These are phyloP conservation scores for Conticribra guillardii DNA, from an alignment of 108 stramenopile species.

Conservation along the genomic window DNA sequence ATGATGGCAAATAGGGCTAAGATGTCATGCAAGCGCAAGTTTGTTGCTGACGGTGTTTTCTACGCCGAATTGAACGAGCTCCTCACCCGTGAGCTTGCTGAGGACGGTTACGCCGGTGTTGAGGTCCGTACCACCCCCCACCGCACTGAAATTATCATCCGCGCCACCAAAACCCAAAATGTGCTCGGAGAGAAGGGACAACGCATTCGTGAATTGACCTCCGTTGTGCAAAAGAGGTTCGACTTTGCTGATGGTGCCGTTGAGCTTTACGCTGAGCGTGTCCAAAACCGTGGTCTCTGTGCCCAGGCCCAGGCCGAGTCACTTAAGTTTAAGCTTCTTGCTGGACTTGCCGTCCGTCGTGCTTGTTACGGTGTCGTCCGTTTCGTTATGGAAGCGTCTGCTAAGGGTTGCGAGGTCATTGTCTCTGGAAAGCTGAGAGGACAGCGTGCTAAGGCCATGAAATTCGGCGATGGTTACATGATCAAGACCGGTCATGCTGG, in stretches of 20 bases:
- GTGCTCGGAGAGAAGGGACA: conserved; percentile 99
- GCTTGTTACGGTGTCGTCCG: conserved; percentile 99
- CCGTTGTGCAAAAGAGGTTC: conserved; percentile 99
- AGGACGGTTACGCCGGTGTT: conserved; percentile 99
- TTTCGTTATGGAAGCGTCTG: conserved; percentile 99
- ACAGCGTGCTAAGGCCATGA: conserved; percentile 99
- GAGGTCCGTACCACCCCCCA: conserved; percentile 98
- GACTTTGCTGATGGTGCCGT: conserved; percentile 98
- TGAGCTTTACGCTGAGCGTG: conserved; percentile 98
- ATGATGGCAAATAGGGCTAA: conserved; percentile 63
- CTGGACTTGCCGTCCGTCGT: conserved; percentile 99
- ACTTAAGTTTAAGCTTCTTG: conserved; percentile 99
- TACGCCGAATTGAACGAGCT: conserved; percentile 99
- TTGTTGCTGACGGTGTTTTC: conserved; percentile 99
- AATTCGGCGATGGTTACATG: conserved; percentile 99
- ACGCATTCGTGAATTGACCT: conserved; percentile 98
- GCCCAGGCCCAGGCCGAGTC: conserved; percentile 99
- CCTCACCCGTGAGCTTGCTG: conserved; percentile 95
- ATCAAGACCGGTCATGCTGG: conserved; percentile 99
- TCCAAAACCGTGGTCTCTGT: conserved; percentile 97
- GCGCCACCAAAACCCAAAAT: conserved; percentile 98
- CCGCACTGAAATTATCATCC: conserved; percentile 99
- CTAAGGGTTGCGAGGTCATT: conserved; percentile 99
- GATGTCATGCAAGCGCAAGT: conserved; percentile 99
- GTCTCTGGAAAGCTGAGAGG: conserved; percentile 99